Percentiles rank a stretch among this genome's conserved stretches.
Conservation (phyloP, 2,329 filamentous ascomycete species). For the Furcasterigmium sp. region DNA sequence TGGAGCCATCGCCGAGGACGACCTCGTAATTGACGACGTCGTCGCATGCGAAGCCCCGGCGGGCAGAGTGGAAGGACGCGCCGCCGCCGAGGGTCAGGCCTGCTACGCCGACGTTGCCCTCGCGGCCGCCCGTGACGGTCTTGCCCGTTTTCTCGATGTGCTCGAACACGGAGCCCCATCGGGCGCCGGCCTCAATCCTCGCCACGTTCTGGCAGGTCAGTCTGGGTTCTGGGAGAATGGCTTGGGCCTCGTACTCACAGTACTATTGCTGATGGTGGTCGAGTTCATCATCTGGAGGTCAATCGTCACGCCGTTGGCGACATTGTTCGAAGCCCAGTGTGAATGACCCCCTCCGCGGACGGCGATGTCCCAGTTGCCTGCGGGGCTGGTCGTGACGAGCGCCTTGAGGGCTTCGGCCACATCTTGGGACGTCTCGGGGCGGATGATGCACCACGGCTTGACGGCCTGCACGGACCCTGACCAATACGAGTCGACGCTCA, state of each 20-base stretch:
- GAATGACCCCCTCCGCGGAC: constrained; percentile 39
- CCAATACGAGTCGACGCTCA: constrained; percentile 11
- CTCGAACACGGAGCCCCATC: constrained; percentile 16
- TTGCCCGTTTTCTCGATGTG: constrained; percentile 12
- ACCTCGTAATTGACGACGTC: constrained; percentile 36
- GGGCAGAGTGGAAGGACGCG: constrained; percentile 13
- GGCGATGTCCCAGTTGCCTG: constrained; percentile 18
- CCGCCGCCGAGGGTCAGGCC: constrained; percentile 23
- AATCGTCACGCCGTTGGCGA: constrained; percentile 33
- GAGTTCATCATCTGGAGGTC: too few relatives aligned
- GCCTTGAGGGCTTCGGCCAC: constrained; percentile 9
- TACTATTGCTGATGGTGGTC: not conserved
- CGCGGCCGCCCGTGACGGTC: constrained; percentile 16
- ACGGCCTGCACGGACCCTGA: constrained; percentile 16
- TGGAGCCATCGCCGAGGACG: constrained; percentile 34
- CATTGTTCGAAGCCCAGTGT: constrained; percentile 30
- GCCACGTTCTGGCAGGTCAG: too few relatives aligned
- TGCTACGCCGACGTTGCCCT: constrained; percentile 16
- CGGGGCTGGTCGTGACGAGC: constrained; percentile 1
- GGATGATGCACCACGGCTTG: constrained; percentile 18
- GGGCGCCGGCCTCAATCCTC: constrained; percentile 21
- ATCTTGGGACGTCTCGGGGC: constrained; percentile 14
- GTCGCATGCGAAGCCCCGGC: constrained; percentile 29
- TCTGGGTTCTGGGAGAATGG: too few relatives aligned
- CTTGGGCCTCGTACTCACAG: too few relatives aligned